A percentile compares a stretch with the other conserved stretches of the same genome.
phyloP scores from a whole-genome alignment of 2,329 filamentous ascomycete species.

The Cladobotryum mycophilum region DNA sequence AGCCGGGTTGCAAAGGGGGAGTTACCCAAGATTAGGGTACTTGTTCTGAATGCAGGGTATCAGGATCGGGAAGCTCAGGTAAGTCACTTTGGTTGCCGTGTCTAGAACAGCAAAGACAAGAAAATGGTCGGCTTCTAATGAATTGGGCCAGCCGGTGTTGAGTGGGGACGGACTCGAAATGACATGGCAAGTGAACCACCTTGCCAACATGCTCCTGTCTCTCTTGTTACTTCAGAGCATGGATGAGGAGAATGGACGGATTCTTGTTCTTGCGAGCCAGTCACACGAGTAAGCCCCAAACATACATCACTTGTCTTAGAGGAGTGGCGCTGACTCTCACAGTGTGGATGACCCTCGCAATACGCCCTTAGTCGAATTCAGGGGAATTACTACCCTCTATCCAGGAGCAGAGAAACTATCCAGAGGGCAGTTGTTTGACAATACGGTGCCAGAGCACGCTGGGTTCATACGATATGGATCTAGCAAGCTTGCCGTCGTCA shows the following conservation, averaged over 20 bases:
- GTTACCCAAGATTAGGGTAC: conserved; percentile 31
- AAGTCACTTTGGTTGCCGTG: conserved; percentile 8
- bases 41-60: conserved; percentile 32
- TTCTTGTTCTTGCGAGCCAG: conserved; percentile 27
- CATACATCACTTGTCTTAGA: neutral
- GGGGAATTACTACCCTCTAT: conserved; percentile 21
- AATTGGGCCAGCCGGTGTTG: conserved; percentile 16
- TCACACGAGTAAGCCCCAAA: conserved; percentile 27
- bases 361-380: conserved; percentile 17
- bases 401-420: conserved; percentile 26
- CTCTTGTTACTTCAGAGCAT: conserved; percentile 28
- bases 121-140: no score
- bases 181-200: conserved; percentile 28
- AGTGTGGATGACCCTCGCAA: conserved; percentile 26
- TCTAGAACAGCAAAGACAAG: no score
- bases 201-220: conserved; percentile 25
- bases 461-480: neutral
- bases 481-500: conserved; percentile 24
- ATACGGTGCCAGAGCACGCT: no score
- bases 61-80: conserved; percentile 22
- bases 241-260: conserved; percentile 21
- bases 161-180: conserved; percentile 26
- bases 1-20: conserved; percentile 22
- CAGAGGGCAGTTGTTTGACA: conserved; percentile 16
- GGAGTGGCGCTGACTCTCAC: neutral